phyloP scores from a whole-genome alignment of 371 early-diverging fungal species.

The Rhizomucor miehei region DNA sequence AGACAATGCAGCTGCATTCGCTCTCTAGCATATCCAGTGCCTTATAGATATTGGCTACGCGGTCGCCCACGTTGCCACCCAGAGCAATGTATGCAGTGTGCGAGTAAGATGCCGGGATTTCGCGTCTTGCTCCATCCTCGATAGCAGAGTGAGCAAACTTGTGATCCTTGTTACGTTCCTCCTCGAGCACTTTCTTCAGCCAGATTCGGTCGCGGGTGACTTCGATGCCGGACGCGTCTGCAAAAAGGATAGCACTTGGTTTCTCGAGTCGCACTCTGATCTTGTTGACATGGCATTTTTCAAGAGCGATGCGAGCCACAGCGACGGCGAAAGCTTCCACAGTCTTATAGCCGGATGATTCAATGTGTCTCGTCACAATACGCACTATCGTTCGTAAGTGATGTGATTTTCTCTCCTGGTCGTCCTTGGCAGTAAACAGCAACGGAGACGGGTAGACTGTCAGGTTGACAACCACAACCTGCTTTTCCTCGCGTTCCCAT shows the following conservation, averaged over 20 bases:
- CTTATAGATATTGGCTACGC: conserved; percentile 70
- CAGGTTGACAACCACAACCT: conserved; percentile 82
- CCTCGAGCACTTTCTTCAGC: conserved; percentile 36
- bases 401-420: conserved; percentile 53
- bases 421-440: conserved; percentile 44
- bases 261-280: conserved; percentile 89
- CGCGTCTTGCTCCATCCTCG: conserved; percentile 11
- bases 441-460: conserved; percentile 63
- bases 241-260: conserved; percentile 90
- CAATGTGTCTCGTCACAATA: conserved; percentile 64
- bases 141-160: conserved; percentile 28
- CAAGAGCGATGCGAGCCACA: conserved; percentile 68
- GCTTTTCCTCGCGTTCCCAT: conserved; percentile 95
- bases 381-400: conserved; percentile 86
- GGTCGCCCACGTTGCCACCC: conserved; percentile 93
- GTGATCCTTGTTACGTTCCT: conserved; percentile 27
- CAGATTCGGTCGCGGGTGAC: conserved; percentile 74
- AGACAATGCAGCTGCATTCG: conserved; percentile 50
- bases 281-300: conserved; percentile 80
- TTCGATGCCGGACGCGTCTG: conserved; percentile 88
- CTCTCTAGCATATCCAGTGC: conserved; percentile 68
- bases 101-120: conserved; percentile 34
- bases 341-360: conserved; percentile 78
- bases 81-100: conserved; percentile 74
- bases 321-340: conserved; percentile 81